Base-by-base conservation (phyloP, 331 rosid genomes). In the Quercus phellos region DNA sequence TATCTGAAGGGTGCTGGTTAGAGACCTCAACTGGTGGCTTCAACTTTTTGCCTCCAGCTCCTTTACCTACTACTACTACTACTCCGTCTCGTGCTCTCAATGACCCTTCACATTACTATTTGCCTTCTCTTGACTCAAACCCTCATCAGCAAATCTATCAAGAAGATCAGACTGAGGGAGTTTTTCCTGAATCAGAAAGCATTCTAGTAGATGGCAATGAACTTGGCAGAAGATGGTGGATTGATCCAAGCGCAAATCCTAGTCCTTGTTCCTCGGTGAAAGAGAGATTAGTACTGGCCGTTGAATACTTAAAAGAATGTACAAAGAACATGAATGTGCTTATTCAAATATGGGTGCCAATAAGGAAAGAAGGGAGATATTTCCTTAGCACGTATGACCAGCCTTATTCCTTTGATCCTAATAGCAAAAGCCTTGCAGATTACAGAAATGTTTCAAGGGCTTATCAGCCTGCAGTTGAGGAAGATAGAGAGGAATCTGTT, bases 301-400 rank as follows among this genome's bases (percentile, higher is more conserved):
- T 89, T n/a, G 85, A 78, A 3, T 83, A 77, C 85, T 46, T 87
- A 30, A 81, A 78, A 79, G 88, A 89, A 19, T 77, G 79, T 60
- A 83, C 86, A 3, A 85, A 76, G 64, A 69, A 76, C 34, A 50
- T 55, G 38, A 86, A 83, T 53, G 77, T 80, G 0, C 63, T 78
- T 3, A 81, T 89, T 76, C 93, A 89, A 82, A 73, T 89, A 71
- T 87, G 93, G 93, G 88, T 87, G 17, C 91, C 91, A 3, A 51
- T 60, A 8, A 63, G 77, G 16, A 70, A 70, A 72, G 84, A 70
- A 8, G 85, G 66, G 4, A 71, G 55, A 18, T 60, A 71, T 11
- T 16, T 70, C 18, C 74, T 76, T 16, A 76, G 70, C 55, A 63
- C 74, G 8, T 54, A 60, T 2, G 81, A 81, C 9, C 85, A 81